Conservation (phyloP, 495 filamentous ascomycete genomes). For the Cercophora newfieldiana region DNA sequence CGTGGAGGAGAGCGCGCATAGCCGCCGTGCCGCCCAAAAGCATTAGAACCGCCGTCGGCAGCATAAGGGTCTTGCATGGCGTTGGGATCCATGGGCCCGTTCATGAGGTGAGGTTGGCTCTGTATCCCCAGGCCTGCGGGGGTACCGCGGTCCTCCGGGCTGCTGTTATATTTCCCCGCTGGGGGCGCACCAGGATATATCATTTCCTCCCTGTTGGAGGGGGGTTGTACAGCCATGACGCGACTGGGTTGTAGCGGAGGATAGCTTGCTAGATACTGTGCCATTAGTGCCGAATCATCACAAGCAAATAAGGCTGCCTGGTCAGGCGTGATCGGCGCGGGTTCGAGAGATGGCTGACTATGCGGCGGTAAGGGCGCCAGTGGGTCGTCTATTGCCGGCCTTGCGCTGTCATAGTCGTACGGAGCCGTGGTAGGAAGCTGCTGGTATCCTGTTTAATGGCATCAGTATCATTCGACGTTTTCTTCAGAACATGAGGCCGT, state of each 20-base stretch:
- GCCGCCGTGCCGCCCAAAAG: constrained; percentile 14
- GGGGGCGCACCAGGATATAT: constrained; percentile 41
- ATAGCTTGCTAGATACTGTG: constrained; percentile 41
- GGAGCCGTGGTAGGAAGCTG: constrained; percentile 36
- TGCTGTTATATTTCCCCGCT: constrained; percentile 30
- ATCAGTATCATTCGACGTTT: constrained; percentile 16
- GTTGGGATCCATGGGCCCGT: constrained; percentile 3
- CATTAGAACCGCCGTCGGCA: constrained; percentile 11
- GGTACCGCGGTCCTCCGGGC: constrained; percentile 6
- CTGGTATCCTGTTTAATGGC: constrained; percentile 24
- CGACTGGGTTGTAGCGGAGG: constrained; percentile 42
- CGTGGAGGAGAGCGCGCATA: constrained; percentile 9
- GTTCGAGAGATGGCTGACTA: constrained; percentile 24
- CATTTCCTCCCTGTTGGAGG: constrained; percentile 45
- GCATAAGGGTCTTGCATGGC: constrained; percentile 14
- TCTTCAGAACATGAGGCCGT: background rate
- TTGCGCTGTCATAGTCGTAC: constrained; percentile 34
- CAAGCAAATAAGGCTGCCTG: constrained; percentile 32
- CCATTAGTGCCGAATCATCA: constrained; percentile 34
- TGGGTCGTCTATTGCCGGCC: constrained; percentile 32
- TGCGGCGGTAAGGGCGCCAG: constrained; percentile 31
- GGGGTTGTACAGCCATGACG: constrained; percentile 38
- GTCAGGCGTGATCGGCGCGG: constrained; percentile 24
- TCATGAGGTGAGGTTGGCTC: constrained; percentile 12
- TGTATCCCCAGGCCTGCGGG: constrained; percentile 16